Base-by-base conservation (phyloP, 805 yeast genomes). In the Yamadazyma philogaea region DNA sequence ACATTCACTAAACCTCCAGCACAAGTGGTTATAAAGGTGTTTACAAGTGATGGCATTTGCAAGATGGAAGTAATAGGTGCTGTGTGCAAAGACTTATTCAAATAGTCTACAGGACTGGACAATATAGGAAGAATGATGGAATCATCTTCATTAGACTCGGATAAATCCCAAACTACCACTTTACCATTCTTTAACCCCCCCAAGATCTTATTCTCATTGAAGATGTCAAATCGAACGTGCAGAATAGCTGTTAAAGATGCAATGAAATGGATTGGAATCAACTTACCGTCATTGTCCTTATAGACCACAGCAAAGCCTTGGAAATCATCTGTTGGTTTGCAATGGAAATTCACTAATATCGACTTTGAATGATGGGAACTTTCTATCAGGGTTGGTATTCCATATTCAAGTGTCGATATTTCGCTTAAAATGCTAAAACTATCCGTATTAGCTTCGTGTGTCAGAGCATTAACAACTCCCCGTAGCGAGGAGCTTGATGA, bases 101-200 rank as follows among this genome's bases (percentile, higher is more conserved):
- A 26, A 11, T 56, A 55, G 37, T 50, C 51, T 17, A 47, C 30
- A 3, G 64, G 64, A n/a, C 59, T 50, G 4, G 40, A 22, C 17
- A 60, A 40, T 39, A 48, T 50, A 6, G 64, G 66, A 16, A 60
- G 43, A 14, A 52, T 39, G 14, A 58, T 51, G 7, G 48, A 30
- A 12, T 47, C 42, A 14, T 41, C 30, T n/a, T 19, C n/a, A 14
- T 18, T 14, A 7, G 40, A 8, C 3, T 44, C 45, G n/a, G 37
- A 18, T 18, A 72, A 47, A 49, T 77, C 76, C 81, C 82, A 79
- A 7, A 75, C 56, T n/a, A 69, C 71, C 1, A 79, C 35, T 38
- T 67, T 66, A 0, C 85, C 84, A 50, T 74, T 73, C 14, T 53
- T 52, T 4, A 78, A 65, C 0, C 82, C 79, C 0, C 72, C 82